phyloP scores from a whole-genome alignment of 495 filamentous ascomycete species.

The Cryomyces antarcticus region DNA sequence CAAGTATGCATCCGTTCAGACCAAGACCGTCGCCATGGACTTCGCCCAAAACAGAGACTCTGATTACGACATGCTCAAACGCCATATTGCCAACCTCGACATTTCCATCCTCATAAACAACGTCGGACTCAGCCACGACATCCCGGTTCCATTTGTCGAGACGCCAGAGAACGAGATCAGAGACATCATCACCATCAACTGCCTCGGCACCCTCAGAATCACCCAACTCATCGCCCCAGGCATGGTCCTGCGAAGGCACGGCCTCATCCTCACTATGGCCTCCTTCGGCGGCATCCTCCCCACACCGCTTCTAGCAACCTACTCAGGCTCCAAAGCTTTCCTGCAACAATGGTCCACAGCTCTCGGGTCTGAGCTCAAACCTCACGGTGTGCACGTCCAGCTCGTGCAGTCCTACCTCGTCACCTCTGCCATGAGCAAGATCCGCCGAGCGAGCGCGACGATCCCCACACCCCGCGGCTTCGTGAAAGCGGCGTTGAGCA shows the following conservation, averaged over 20 bases:
- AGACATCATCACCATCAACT: conserved; percentile 89
- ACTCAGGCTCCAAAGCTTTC: conserved; percentile 96
- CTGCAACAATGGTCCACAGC: conserved; percentile 89
- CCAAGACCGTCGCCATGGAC: conserved; percentile 74
- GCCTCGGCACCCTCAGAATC: conserved; percentile 64
- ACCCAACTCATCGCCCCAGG: conserved; percentile 70
- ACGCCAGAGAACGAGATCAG: conserved; percentile 60
- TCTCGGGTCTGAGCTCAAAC: conserved; percentile 62
- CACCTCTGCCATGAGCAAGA: conserved; percentile 89
- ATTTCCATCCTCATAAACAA: conserved; percentile 90
- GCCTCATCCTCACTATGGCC: conserved; percentile 91
- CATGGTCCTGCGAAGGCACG: conserved; percentile 62
- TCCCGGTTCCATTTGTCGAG: conserved; percentile 72
- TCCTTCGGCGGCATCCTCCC: conserved; percentile 82
- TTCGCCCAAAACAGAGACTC: conserved; percentile 55
- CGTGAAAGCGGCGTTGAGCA: conserved; percentile 56
- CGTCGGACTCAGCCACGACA: conserved; percentile 81
- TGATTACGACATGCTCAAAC: conserved; percentile 54
- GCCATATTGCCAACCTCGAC: conserved; percentile 49
- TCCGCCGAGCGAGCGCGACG: conserved; percentile 50
- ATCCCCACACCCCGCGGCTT: conserved; percentile 71
- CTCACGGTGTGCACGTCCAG: conserved; percentile 62
- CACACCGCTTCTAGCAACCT: conserved; percentile 83
- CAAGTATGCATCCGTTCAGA: conserved; percentile 39
- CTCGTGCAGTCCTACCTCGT: conserved; percentile 81